Conservation (phyloP, 73 alveolate species). For the Effrenium voratum region DNA sequence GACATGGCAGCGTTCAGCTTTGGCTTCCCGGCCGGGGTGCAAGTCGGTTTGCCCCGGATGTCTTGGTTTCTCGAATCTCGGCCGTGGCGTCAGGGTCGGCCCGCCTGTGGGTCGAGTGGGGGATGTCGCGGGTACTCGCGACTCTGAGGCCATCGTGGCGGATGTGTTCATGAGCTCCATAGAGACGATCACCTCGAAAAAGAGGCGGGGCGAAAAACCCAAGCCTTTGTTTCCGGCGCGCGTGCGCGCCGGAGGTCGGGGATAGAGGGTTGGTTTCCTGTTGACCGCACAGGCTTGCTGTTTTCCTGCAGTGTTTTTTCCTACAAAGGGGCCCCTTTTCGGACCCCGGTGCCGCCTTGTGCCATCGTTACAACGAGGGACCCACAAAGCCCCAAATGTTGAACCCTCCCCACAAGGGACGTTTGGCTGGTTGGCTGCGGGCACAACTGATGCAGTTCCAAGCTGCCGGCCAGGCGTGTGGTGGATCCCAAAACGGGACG, state of each 20-base stretch:
- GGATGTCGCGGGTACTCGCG: no score
- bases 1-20: no score
- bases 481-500: slow-evolving; percentile 83
- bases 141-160: slow-evolving; percentile 44
- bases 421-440: neutral
- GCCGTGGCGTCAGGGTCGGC: no score
- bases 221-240: no score
- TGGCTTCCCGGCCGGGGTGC: no score
- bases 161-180: slow-evolving; percentile 72
- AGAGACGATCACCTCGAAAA: slow-evolving; percentile 63
- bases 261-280: neutral
- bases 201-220: neutral
- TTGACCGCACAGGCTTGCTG: no score
- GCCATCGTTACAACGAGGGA: neutral
- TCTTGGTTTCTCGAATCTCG: no score
- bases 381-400: neutral
- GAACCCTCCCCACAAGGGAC: neutral
- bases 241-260: neutral
- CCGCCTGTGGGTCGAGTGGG: no score
- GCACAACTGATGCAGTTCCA: neutral
- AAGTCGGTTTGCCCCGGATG: no score
- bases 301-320: neutral
- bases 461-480: slow-evolving; percentile 17
- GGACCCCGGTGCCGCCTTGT: neutral
- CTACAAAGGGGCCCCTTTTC: neutral